Conservation (phyloP, 2,329 filamentous ascomycete genomes). For the Dryadomyces quercivorus region DNA sequence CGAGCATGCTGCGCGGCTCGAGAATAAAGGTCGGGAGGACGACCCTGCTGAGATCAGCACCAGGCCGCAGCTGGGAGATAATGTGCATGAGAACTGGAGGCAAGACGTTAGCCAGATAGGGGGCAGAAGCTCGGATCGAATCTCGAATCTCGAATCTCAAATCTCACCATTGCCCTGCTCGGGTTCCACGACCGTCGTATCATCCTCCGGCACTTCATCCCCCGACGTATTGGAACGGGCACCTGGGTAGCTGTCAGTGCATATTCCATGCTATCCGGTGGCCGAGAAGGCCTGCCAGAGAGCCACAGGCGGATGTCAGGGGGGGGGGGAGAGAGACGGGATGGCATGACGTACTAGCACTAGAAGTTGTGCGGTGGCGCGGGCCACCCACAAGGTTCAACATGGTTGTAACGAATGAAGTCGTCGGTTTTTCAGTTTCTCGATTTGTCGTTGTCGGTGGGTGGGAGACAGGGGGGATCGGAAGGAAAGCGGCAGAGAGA, state of each 20-base stretch:
- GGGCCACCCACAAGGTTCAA: slow-evolving; percentile 7
- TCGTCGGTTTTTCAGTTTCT: too few relatives aligned
- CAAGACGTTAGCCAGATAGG: not conserved
- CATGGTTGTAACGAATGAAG: slow-evolving; percentile 3
- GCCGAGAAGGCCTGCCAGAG: too few relatives aligned
- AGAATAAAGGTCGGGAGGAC: slow-evolving; percentile 96
- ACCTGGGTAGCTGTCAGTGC: slow-evolving; percentile 7
- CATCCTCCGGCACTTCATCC: slow-evolving; percentile 52
- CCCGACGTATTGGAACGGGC: slow-evolving; percentile 25
- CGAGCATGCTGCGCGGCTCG: slow-evolving; percentile 94
- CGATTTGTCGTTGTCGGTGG: too few relatives aligned
- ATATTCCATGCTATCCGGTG: not conserved
- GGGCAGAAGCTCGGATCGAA: too few relatives aligned
- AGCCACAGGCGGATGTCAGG: not conserved
- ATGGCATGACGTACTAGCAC: slow-evolving; percentile 19
- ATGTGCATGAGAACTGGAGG: slow-evolving; percentile 79
- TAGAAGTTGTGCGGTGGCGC: slow-evolving; percentile 22
- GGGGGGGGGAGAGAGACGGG: not conserved
- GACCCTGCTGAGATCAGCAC: slow-evolving; percentile 87
- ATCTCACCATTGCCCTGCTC: slow-evolving; percentile 85
- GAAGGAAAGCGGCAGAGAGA: too few relatives aligned
- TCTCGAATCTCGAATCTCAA: too few relatives aligned
- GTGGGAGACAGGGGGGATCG: too few relatives aligned
- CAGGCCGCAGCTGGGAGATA: slow-evolving; percentile 90
- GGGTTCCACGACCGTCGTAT: slow-evolving; percentile 73